Percentiles rank a stretch among this genome's conserved stretches.
Conservation (phyloP, 495 filamentous ascomycete genomes). For the Annulohypoxylon moriforme region DNA sequence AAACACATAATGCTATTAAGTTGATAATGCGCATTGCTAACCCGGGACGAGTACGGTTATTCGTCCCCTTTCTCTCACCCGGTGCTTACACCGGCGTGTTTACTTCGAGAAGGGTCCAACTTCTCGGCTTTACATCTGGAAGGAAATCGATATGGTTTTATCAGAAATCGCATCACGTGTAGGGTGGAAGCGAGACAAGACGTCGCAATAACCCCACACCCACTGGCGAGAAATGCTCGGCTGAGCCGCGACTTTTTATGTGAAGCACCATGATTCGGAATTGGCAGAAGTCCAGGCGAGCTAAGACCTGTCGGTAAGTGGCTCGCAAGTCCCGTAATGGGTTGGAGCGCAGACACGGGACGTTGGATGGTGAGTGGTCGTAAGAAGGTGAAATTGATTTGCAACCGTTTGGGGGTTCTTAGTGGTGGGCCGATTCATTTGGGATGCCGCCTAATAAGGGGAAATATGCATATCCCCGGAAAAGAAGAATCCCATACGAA, state of each 20-base stretch:
- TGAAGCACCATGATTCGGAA: conserved; percentile 36
- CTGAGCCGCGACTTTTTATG: conserved; percentile 39
- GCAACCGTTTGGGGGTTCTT: conserved; percentile 35
- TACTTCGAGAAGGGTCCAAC: conserved; percentile 36
- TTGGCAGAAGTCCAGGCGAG: conserved; percentile 38
- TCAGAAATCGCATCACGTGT: conserved; percentile 39
- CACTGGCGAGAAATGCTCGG: conserved; percentile 27
- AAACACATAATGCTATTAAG: conserved; percentile 33
- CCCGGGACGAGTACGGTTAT: conserved; percentile 27
- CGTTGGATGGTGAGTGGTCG: conserved; percentile 24
- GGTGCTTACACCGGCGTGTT: conserved; percentile 41
- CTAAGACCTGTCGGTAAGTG: conserved; percentile 39
- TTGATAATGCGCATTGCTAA: conserved; percentile 40
- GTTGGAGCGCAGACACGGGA: conserved; percentile 31
- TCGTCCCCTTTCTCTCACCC: conserved; percentile 38
- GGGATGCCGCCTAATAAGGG: conserved; percentile 47
- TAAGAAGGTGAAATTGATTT: conserved; percentile 42
- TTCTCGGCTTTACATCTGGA: conserved; percentile 42
- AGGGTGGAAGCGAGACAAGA: conserved; percentile 34
- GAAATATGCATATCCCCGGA: conserved; percentile 45
- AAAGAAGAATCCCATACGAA: conserved; percentile 33
- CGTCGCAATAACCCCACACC: conserved; percentile 32
- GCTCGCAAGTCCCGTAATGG: conserved; percentile 37
- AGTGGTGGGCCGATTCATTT: conserved; percentile 46
- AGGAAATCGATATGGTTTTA: conserved; percentile 35